phyloP scores from a whole-genome alignment of 2,329 filamentous ascomycete species.

The Talaromyces sp. region DNA sequence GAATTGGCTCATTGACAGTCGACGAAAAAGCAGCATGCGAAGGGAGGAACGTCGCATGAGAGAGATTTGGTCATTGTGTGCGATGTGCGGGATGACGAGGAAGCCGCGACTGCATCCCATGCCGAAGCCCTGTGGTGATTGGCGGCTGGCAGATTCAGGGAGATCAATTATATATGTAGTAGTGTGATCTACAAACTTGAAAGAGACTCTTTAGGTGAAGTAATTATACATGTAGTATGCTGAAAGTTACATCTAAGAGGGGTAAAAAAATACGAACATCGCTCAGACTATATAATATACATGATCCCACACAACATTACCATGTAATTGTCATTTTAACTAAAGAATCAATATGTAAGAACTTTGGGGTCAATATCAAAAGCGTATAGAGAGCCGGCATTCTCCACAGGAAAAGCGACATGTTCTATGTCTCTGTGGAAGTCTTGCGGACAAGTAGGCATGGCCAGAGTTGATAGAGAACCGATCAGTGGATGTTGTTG shows the following conservation, averaged over 20 bases:
- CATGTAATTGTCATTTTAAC: neutral
- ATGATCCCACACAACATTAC: neutral
- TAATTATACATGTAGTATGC: neutral
- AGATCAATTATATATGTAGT: neutral
- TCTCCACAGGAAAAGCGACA: slow-evolving; percentile 1
- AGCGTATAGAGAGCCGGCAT: slow-evolving; percentile 14
- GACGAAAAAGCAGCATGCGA: neutral
- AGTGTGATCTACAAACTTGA: no score
- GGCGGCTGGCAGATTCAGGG: neutral
- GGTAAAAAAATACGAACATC: neutral
- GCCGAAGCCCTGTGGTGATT: neutral
- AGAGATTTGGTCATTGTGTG: neutral
- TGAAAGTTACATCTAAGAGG: neutral
- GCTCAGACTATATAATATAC: neutral
- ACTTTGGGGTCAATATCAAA: slow-evolving; percentile 24
- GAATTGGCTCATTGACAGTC: neutral
- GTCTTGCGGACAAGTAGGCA: slow-evolving; percentile 2
- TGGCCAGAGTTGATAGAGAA: slow-evolving; percentile 9
- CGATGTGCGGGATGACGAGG: neutral
- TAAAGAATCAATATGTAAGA: slow-evolving; percentile 8
- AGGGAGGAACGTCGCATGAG: neutral
- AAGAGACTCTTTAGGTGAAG: neutral
- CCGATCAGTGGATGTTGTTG: slow-evolving; percentile 8
- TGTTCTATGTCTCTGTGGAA: slow-evolving; percentile 7
- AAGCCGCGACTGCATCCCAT: neutral